Base-by-base conservation (phyloP, 495 filamentous ascomycete species). In the Aspergillus haitiensis region DNA sequence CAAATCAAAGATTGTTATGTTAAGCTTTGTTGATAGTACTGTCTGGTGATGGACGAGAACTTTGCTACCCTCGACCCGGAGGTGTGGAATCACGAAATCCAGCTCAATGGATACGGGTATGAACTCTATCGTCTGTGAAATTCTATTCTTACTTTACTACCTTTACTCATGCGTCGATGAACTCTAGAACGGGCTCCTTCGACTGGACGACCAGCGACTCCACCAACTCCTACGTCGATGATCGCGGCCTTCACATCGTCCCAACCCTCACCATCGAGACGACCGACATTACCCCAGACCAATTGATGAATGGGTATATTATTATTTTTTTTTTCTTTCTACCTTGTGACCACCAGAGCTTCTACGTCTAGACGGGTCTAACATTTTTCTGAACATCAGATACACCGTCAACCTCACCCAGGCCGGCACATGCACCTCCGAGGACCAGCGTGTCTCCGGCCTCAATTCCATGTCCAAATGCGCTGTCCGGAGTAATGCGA, bases 101-200 rank as follows among this genome's bases (percentile, higher is more conserved):
- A 53, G 11, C 50, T 53, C 7, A 53, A 53, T 11, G 50, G 50
- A 39, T 53, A 53, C 50, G 50, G 50, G 50, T 53, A n/a, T n/a
- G n/a, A n/a, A n/a, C n/a, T n/a, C n/a, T n/a, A n/a, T n/a, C n/a
- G n/a, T n/a, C n/a, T n/a, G n/a, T n/a, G n/a, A n/a, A n/a, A n/a
- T n/a, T n/a, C n/a, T n/a, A n/a, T n/a, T n/a, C n/a, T n/a, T n/a
- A n/a, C n/a, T n/a, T n/a, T n/a, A n/a, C n/a, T n/a, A n/a, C n/a
- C n/a, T n/a, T n/a, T n/a, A n/a, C n/a, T n/a, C n/a, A n/a, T n/a
- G n/a, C n/a, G n/a, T n/a, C n/a, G n/a, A n/a, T n/a, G n/a, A n/a
- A n/a, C n/a, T 37, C 34, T 35, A 53, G 50, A 39, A 53, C 50
- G 7, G 50, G 50, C 34, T 33, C 50, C 50, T 53, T 53, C 13